Evolutionary conservation across 2,329 filamentous ascomycete species (phyloP).

Genomic region (Clarireedia paspali): DNA sequence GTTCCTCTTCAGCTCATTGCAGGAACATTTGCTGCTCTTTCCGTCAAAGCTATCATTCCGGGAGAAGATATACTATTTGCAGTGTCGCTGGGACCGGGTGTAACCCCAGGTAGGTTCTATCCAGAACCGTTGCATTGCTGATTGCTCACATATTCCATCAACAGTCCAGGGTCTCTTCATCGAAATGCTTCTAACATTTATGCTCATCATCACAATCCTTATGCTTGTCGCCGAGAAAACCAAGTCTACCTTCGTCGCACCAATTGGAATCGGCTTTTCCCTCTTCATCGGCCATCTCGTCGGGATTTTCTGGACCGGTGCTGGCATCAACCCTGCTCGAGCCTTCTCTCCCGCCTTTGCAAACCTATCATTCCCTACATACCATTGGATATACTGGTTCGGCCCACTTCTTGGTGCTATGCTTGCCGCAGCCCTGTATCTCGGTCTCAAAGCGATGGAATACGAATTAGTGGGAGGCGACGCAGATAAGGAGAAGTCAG

Average conservation of each 20-base stretch:
- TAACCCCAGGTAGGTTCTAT: neutral
- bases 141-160: neutral
- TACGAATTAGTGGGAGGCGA: constrained; percentile 8
- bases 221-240: constrained; percentile 30
- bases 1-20: constrained; percentile 25
- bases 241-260: constrained; percentile 38
- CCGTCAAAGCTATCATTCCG: constrained; percentile 29
- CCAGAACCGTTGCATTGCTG: neutral
- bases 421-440: neutral
- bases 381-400: constrained; percentile 39
- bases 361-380: constrained; percentile 32
- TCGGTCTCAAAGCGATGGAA: constrained; percentile 1
- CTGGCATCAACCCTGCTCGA: constrained; percentile 38
- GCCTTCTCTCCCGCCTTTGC: constrained; percentile 39
- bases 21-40: constrained; percentile 30
- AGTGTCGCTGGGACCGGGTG: constrained; percentile 4
- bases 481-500: constrained; percentile 5
- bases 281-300: constrained; percentile 33
- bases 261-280: constrained; percentile 39
- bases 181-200: constrained; percentile 38
- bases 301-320: constrained; percentile 40
- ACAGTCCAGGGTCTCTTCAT: constrained; percentile 36
- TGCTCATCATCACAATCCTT: constrained; percentile 40
- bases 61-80: constrained; percentile 1
- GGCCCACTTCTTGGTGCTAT: neutral